Percentiles rank a stretch among this genome's conserved stretches.
Conservation (phyloP, 169 alveolate species). For the Cyclospora cayetanensis region DNA sequence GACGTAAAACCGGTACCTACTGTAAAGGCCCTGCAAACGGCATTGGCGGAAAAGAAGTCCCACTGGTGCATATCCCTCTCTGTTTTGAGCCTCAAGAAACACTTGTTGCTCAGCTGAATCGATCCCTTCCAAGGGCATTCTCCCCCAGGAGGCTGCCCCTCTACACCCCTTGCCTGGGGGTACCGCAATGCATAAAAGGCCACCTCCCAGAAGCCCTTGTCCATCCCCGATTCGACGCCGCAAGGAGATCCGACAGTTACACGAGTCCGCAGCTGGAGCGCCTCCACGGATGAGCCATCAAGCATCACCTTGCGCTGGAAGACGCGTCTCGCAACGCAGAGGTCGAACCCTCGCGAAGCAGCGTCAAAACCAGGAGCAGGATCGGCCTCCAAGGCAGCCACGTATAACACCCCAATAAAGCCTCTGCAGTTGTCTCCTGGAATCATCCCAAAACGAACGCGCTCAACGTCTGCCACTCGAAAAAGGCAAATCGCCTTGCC, state of each 20-base stretch:
- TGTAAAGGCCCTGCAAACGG: constrained; percentile 14
- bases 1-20: constrained; percentile 1
- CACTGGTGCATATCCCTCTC: not conserved
- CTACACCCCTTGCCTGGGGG: constrained; percentile 40
- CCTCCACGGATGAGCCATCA: not conserved
- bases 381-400: not conserved
- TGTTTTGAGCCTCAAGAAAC: not conserved
- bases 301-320: not conserved
- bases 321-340: constrained; percentile 33
- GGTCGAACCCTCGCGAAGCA: constrained; percentile 38
- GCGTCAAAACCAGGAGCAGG: constrained; percentile 15
- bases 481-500: constrained; percentile 31
- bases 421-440: constrained; percentile 37
- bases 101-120: not conserved
- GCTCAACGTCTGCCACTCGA: not conserved
- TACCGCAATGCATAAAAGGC: constrained; percentile 30
- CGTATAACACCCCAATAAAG: constrained; percentile 29
- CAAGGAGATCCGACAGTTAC: constrained; percentile 47
- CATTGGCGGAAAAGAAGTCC: constrained; percentile 25
- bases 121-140: constrained; percentile 53
- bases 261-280: constrained; percentile 1
- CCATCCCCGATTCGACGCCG: constrained; percentile 21
- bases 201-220: constrained; percentile 44
- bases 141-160: constrained; percentile 2
- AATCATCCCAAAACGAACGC: constrained; percentile 40